A percentile compares a stretch with the other conserved stretches of the same genome.
Evolutionary conservation across 805 yeast species (phyloP).

Genomic region (Starmerella gropengiesseri): DNA sequence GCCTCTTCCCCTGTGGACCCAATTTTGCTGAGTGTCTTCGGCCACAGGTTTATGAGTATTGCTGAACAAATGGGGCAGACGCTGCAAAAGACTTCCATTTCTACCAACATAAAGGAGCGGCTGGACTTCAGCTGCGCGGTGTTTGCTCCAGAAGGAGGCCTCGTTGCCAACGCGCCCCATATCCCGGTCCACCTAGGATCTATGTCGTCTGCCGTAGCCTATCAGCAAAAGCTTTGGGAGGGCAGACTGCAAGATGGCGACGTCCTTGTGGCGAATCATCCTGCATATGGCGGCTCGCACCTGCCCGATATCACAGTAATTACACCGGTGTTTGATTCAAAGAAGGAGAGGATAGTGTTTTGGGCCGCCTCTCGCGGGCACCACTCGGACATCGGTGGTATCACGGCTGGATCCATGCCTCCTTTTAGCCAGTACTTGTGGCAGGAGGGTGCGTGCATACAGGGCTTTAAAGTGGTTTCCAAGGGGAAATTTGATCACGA

Average conservation of each 20-base stretch:
- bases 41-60: constrained; percentile 79
- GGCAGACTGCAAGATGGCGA: constrained; percentile 60
- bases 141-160: constrained; percentile 62
- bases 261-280: constrained; percentile 68
- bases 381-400: constrained; percentile 93
- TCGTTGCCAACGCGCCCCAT: constrained; percentile 82
- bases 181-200: constrained; percentile 81
- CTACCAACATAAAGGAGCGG: constrained; percentile 75
- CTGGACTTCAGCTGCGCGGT: constrained; percentile 78
- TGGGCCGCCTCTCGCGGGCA: constrained; percentile 93
- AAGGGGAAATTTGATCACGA: constrained; percentile 68
- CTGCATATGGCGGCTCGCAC: constrained; percentile 78
- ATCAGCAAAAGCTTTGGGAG: constrained; percentile 55
- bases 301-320: constrained; percentile 85
- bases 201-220: constrained; percentile 68
- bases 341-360: constrained; percentile 48
- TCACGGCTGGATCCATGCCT: constrained; percentile 89
- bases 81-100: constrained; percentile 65
- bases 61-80: constrained; percentile 86
- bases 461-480: constrained; percentile 61
- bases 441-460: constrained; percentile 87
- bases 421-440: constrained; percentile 74
- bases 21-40: constrained; percentile 60
- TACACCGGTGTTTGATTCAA: constrained; percentile 65
- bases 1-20: constrained; percentile 42